Conservation (phyloP, 179 eudicot species). For the Actinidia arguta region DNA sequence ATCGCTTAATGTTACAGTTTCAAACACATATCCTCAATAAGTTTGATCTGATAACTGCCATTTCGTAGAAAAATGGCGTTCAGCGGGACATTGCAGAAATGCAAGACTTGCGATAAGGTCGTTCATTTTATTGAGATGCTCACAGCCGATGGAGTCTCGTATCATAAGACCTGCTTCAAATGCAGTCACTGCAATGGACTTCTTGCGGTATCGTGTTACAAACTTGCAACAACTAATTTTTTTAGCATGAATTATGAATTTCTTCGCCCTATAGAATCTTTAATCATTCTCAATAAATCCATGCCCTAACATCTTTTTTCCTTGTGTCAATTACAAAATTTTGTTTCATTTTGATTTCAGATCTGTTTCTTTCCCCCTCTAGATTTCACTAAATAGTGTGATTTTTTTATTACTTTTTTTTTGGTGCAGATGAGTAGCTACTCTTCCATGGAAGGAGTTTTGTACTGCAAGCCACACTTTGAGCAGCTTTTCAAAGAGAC, state of each 20-base stretch:
- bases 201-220: slow-evolving; percentile 47
- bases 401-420: too few species aligned
- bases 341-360: too few species aligned
- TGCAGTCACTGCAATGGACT: slow-evolving; percentile 79
- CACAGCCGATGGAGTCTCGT: slow-evolving; percentile 71
- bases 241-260: too few species aligned
- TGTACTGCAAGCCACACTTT: slow-evolving; percentile 87
- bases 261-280: too few species aligned
- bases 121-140: slow-evolving; percentile 75
- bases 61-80: slow-evolving; percentile 42
- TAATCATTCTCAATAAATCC: too few species aligned
- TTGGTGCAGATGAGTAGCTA: slow-evolving; percentile 61
- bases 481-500: slow-evolving; percentile 76
- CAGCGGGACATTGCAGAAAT: slow-evolving; percentile 75
- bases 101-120: slow-evolving; percentile 81
- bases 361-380: too few species aligned
- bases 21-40: neutral
- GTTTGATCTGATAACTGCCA: neutral
- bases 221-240: neutral
- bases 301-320: too few species aligned
- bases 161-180: slow-evolving; percentile 77
- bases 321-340: too few species aligned
- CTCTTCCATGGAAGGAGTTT: slow-evolving; percentile 57
- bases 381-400: too few species aligned
- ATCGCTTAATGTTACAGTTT: too few species aligned